Conservation (phyloP, 108 stramenopile genomes). For the Cyclotella atomus region DNA sequence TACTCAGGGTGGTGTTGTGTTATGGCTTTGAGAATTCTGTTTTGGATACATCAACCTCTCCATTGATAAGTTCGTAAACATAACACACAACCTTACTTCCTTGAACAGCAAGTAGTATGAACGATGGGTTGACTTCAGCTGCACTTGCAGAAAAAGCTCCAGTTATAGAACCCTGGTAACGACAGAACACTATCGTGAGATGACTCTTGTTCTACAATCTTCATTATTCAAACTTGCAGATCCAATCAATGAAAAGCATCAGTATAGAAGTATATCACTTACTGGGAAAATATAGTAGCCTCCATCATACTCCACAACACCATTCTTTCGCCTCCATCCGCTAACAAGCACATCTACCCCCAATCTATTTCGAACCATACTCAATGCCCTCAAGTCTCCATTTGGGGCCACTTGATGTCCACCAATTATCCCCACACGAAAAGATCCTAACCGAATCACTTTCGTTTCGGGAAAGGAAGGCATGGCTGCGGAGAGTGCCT, state of each 20-base stretch:
- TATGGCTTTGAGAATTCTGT: conserved; percentile 78
- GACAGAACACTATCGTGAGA: too few species aligned
- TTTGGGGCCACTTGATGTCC: conserved; percentile 94
- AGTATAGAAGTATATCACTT: too few species aligned
- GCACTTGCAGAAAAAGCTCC: conserved; percentile 83
- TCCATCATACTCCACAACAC: conserved; percentile 88
- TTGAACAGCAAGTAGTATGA: conserved; percentile 95
- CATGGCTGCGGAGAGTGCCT: background rate
- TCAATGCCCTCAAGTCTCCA: conserved; percentile 77
- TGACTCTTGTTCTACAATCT: too few species aligned
- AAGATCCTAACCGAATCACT: conserved; percentile 90
- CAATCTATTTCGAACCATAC: conserved; percentile 78
- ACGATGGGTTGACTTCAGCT: conserved; percentile 72
- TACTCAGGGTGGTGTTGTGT: too few species aligned
- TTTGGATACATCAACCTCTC: conserved; percentile 86
- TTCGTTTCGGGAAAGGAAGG: conserved; percentile 84
- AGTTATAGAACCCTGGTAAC: conserved; percentile 85
- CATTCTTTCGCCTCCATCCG: conserved; percentile 94
- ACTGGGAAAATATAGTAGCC: conserved; percentile 49
- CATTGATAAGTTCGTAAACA: conserved; percentile 79
- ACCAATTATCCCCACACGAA: conserved; percentile 95
- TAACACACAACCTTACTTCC: conserved; percentile 93
- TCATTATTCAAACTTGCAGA: too few species aligned
- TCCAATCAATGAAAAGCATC: too few species aligned
- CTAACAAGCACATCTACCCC: conserved; percentile 94